Evolutionary conservation across 1,139 yeast species (phyloP).

Genomic region (Debaryomycetaceae sp.): DNA sequence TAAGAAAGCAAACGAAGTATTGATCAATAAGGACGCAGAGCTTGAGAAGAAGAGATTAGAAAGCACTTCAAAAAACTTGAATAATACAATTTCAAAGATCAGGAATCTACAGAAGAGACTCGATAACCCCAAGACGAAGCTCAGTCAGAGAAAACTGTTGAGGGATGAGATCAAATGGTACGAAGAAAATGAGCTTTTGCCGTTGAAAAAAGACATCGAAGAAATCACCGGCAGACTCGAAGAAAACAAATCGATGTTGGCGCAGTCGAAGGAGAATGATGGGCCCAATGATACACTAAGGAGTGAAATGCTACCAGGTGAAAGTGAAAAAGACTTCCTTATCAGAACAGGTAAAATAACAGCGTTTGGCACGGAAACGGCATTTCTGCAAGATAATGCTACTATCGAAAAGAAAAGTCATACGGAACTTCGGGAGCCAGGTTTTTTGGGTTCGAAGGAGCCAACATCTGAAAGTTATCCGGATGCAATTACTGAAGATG

Average conservation of each 20-base stretch:
- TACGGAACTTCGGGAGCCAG: slow-evolving; percentile 36
- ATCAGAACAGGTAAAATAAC: slow-evolving; percentile 91
- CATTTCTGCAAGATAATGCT: slow-evolving; percentile 38
- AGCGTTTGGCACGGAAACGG: slow-evolving; percentile 77
- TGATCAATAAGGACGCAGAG: slow-evolving; percentile 63
- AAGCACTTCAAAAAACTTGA: slow-evolving; percentile 52
- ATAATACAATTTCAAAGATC: slow-evolving; percentile 42
- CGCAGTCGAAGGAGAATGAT: slow-evolving; percentile 8
- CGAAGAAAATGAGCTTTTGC: slow-evolving; percentile 49
- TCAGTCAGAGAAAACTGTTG: slow-evolving; percentile 61
- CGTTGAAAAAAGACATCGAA: slow-evolving; percentile 54
- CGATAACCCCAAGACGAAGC: slow-evolving; percentile 52
- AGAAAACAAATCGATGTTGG: slow-evolving; percentile 22
- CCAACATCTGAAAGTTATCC: background rate
- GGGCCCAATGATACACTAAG: slow-evolving; percentile 3
- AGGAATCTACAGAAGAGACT: slow-evolving; percentile 47
- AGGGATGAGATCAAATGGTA: slow-evolving; percentile 55
- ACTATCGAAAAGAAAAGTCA: slow-evolving; percentile 24
- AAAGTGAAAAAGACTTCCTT: slow-evolving; percentile 73
- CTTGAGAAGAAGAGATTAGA: slow-evolving; percentile 71
- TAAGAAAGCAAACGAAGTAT: slow-evolving; percentile 60
- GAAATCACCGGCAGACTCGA: slow-evolving; percentile 62
- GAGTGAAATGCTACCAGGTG: slow-evolving; percentile 51
- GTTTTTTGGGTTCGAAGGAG: slow-evolving; percentile 17
- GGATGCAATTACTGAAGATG: background rate